Conservation (phyloP, 2,329 filamentous ascomycete species). For the Amauroascus niger region DNA sequence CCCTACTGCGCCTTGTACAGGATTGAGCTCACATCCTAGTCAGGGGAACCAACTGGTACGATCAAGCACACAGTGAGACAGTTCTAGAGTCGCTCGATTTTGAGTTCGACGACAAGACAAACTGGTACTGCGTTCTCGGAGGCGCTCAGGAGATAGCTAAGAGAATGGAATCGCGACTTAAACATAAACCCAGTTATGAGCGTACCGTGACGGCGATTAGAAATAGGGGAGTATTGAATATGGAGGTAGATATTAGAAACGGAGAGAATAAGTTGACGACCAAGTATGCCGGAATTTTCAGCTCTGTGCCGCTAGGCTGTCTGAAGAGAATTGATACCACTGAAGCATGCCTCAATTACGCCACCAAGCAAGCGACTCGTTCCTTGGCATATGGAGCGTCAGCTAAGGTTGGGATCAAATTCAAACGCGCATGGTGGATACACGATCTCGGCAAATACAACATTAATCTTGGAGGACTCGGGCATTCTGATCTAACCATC, state of each 20-base stretch:
- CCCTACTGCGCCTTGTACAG: background rate
- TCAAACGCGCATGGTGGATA: background rate
- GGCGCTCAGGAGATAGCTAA: background rate
- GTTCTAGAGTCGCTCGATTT: background rate
- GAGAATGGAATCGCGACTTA: background rate
- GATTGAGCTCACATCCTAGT: background rate
- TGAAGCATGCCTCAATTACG: background rate
- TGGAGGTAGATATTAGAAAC: background rate
- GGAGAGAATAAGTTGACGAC: background rate
- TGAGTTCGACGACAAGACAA: background rate
- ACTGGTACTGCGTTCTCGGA: background rate
- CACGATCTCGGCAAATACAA: background rate
- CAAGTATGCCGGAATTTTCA: background rate
- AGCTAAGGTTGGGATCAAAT: background rate
- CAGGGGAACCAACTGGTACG: conserved; percentile 1
- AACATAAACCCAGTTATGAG: background rate
- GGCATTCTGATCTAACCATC: background rate
- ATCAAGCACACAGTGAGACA: background rate
- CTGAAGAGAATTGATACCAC: background rate
- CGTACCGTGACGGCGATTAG: background rate
- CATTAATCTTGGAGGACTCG: background rate
- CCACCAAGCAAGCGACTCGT: background rate
- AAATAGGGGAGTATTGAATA: background rate
- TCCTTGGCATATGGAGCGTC: background rate
- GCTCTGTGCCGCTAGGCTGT: background rate